A percentile compares a stretch with the other conserved stretches of the same genome.
These are phyloP conservation scores for Starmerella bacillaris DNA, from an alignment of 805 yeast species.

Conservation along the genomic window DNA sequence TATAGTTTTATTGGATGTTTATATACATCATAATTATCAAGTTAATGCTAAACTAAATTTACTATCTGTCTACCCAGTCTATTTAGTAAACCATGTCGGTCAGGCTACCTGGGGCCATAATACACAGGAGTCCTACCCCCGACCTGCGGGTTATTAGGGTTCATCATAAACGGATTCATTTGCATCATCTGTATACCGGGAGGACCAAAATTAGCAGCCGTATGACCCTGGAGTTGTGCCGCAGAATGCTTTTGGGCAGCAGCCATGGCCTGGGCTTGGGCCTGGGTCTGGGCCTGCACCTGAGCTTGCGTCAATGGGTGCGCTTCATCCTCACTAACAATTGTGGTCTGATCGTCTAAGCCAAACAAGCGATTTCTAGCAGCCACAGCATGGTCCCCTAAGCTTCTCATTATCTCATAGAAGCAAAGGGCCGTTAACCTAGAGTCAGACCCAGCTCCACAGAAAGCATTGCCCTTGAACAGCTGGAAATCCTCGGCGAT, in stretches of 20 bases:
- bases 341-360: conserved; percentile 19
- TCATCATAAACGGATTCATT: conserved; percentile 12
- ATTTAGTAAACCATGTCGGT: too few species aligned
- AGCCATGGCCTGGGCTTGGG: conserved; percentile 15
- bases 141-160: conserved; percentile 15
- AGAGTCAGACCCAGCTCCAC: conserved; percentile 31
- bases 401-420: conserved; percentile 25
- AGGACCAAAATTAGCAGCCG: conserved; percentile 1
- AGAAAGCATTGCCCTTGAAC: conserved; percentile 22
- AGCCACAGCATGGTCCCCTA: conserved; percentile 21
- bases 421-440: conserved; percentile 28
- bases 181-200: conserved; percentile 8
- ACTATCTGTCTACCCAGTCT: too few species aligned
- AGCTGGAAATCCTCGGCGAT: conserved; percentile 29
- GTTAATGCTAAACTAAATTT: too few species aligned
- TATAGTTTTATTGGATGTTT: too few species aligned
- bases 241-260: conserved; percentile 18
- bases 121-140: conserved; percentile 13
- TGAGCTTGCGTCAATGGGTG: conserved; percentile 5
- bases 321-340: conserved; percentile 9
- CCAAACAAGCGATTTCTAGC: conserved; percentile 25
- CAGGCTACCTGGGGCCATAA: conserved; percentile 22
- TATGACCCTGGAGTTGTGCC: conserved; percentile 4
- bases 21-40: too few species aligned
- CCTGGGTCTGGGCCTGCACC: conserved; percentile 15